Evolutionary conservation across 371 early-diverging fungal species (phyloP).

Genomic region (Furculomyces boomerangus): DNA sequence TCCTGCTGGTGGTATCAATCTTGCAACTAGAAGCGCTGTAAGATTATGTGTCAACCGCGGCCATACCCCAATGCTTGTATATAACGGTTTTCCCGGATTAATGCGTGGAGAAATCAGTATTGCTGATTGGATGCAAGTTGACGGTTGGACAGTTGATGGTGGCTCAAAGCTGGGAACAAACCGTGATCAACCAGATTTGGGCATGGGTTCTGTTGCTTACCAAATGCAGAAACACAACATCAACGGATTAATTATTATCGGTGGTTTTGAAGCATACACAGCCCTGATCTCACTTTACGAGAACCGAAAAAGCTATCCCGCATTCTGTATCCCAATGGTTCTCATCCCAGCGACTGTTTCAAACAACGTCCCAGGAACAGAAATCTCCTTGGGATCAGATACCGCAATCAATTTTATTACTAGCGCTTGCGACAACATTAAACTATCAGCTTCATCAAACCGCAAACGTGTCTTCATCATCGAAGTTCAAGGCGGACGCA

Average conservation of each 20-base stretch:
- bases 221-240: slow-evolving; percentile 80
- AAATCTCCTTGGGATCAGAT: slow-evolving; percentile 91
- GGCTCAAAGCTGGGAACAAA: slow-evolving; percentile 94
- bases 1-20: slow-evolving; percentile 97
- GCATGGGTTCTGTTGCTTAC: slow-evolving; percentile 70
- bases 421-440: slow-evolving; percentile 83
- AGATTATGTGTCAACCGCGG: slow-evolving; percentile 75
- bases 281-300: slow-evolving; percentile 51
- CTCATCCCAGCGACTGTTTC: slow-evolving; percentile 92
- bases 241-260: slow-evolving; percentile 78
- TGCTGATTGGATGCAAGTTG: slow-evolving; percentile 70
- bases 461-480: slow-evolving; percentile 92
- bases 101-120: slow-evolving; percentile 55
- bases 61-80: slow-evolving; percentile 64
- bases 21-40: slow-evolving; percentile 80
- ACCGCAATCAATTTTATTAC: slow-evolving; percentile 96
- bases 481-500: slow-evolving; percentile 94
- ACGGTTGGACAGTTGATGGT: slow-evolving; percentile 79
- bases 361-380: slow-evolving; percentile 98
- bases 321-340: slow-evolving; percentile 85
- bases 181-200: slow-evolving; percentile 62
- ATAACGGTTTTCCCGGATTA: slow-evolving; percentile 92
- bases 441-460: slow-evolving; percentile 76
- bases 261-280: slow-evolving; percentile 90
- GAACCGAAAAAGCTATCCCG: slow-evolving; percentile 55